phyloP scores from a whole-genome alignment of 306 rosid species.

The Coriaria nepalensis region DNA sequence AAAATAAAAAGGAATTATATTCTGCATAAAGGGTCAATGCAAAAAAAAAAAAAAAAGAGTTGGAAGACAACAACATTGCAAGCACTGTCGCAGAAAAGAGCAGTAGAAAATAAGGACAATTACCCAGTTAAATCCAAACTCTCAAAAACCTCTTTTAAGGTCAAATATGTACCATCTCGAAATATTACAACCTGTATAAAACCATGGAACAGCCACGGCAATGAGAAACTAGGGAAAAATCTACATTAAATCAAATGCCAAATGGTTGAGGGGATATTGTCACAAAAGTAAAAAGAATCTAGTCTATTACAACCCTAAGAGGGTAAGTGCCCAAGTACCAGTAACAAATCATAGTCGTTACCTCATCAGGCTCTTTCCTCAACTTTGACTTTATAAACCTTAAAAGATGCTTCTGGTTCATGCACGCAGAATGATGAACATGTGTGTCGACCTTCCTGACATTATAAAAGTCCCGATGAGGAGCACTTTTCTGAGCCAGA shows the following conservation, averaged over 20 bases:
- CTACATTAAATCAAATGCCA: too few species aligned
- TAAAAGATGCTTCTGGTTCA: conserved; percentile 97
- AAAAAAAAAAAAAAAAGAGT: conserved; percentile 4
- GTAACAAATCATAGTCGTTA: conserved; percentile 20
- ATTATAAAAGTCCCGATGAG: conserved; percentile 97
- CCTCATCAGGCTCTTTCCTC: conserved; percentile 99
- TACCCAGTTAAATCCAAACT: conserved; percentile 96
- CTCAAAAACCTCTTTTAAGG: conserved; percentile 95
- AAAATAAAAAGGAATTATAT: conserved; percentile 16
- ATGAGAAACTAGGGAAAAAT: too few species aligned
- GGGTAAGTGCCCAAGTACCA: background rate
- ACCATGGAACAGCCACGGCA: conserved; percentile 12
- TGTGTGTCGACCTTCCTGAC: conserved; percentile 98
- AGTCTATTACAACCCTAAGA: too few species aligned
- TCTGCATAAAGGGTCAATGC: conserved; percentile 6
- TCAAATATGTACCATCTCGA: conserved; percentile 98
- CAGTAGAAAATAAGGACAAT: background rate
- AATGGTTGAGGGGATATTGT: too few species aligned
- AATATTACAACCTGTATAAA: conserved; percentile 82
- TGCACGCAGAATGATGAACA: conserved; percentile 98
- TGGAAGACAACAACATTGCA: background rate
- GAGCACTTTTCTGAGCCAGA: conserved; percentile 98
- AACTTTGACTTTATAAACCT: conserved; percentile 97
- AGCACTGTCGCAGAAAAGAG: conserved; percentile 6
- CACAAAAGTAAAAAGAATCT: too few species aligned